A percentile compares a stretch with the other conserved stretches of the same genome.
Conservation (phyloP, 2,329 filamentous ascomycete genomes). For the Ceratocystis alfenasii region DNA sequence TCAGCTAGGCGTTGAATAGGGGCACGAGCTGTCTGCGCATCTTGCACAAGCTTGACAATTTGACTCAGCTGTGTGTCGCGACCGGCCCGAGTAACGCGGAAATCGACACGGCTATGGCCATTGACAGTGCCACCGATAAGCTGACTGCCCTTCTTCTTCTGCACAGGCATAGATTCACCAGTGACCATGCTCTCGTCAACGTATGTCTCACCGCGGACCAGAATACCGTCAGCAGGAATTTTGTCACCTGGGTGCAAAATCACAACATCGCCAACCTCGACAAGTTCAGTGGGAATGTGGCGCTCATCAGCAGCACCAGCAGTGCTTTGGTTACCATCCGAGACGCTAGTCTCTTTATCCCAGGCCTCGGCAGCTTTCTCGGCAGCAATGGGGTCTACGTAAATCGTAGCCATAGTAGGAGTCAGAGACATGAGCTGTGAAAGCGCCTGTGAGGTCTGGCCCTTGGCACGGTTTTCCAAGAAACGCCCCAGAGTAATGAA, state of each 20-base stretch:
- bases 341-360: constrained; percentile 38
- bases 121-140: constrained; percentile 95
- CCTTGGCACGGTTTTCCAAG: constrained; percentile 88
- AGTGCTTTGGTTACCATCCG: constrained; percentile 30
- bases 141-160: constrained; percentile 67
- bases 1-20: constrained; percentile 92
- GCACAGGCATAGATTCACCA: constrained; percentile 88
- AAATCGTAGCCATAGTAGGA: constrained; percentile 94
- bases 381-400: constrained; percentile 83
- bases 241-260: constrained; percentile 91
- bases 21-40: constrained; percentile 85
- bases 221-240: constrained; percentile 79
- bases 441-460: constrained; percentile 86
- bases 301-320: constrained; percentile 64
- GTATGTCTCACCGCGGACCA: constrained; percentile 83
- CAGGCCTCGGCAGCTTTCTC: constrained; percentile 79
- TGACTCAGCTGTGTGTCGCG: constrained; percentile 94
- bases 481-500: constrained; percentile 87
- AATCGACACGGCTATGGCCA: constrained; percentile 79
- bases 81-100: constrained; percentile 81
- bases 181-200: constrained; percentile 98
- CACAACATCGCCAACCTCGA: constrained; percentile 88
- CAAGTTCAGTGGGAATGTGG: constrained; percentile 77
- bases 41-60: constrained; percentile 96
- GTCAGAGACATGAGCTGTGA: constrained; percentile 91